Percentiles rank a stretch among this genome's conserved stretches.
phyloP scores from a whole-genome alignment of 2,329 filamentous ascomycete genomes.

The Ploettnerulaceae sp. region DNA sequence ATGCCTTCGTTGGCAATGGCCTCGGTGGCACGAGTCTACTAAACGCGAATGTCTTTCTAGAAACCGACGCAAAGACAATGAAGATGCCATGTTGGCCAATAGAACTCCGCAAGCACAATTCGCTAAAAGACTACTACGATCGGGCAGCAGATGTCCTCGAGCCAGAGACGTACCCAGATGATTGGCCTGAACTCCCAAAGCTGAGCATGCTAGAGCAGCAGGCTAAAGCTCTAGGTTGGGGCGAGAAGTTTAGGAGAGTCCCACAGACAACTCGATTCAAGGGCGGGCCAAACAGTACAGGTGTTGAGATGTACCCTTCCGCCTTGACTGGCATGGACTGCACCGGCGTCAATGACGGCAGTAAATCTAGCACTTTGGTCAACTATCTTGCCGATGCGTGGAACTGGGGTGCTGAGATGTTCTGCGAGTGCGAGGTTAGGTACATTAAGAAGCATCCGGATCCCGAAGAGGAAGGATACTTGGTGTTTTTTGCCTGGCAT shows the following conservation, averaged over 20 bases:
- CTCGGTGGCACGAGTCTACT: constrained; percentile 62
- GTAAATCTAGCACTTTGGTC: constrained; percentile 60
- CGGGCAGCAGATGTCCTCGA: constrained; percentile 52
- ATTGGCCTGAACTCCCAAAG: constrained; percentile 55
- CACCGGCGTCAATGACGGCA: constrained; percentile 63
- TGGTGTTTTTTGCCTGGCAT: constrained; percentile 62
- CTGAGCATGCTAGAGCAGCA: constrained; percentile 53
- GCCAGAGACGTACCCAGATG: constrained; percentile 52
- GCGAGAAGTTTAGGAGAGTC: constrained; percentile 50
- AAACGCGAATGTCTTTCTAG: constrained; percentile 63
- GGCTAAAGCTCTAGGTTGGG: constrained; percentile 46
- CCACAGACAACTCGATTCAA: constrained; percentile 60
- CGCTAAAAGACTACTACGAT: constrained; percentile 51
- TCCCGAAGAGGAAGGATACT: constrained; percentile 47
- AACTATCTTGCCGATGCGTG: constrained; percentile 66
- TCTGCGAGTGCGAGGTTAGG: constrained; percentile 63
- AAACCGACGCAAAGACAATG: constrained; percentile 52
- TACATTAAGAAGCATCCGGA: constrained; percentile 51
- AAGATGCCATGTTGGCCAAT: constrained; percentile 52
- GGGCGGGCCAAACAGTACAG: constrained; percentile 56
- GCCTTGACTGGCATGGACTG: constrained; percentile 56
- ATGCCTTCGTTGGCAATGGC: constrained; percentile 43
- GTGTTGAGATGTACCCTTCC: constrained; percentile 58
- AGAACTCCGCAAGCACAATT: constrained; percentile 45
- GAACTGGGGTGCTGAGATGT: constrained; percentile 69